Evolutionary conservation across 2,329 filamentous ascomycete species (phyloP).

Genomic region (Trichoderma asperellum): DNA sequence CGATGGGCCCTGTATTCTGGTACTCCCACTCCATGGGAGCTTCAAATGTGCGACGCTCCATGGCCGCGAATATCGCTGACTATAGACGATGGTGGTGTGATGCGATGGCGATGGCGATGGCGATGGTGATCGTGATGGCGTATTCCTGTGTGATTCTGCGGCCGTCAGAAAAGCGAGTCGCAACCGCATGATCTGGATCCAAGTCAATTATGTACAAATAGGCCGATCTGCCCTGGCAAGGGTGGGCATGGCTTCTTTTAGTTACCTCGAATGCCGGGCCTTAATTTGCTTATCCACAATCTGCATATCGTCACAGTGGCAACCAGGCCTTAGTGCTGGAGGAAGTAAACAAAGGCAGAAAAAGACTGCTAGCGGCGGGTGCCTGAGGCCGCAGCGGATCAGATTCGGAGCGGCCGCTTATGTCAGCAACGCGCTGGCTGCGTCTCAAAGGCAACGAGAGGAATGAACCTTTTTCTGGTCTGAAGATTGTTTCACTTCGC

Average conservation of each 20-base stretch:
- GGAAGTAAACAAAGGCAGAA: slow-evolving; percentile 41
- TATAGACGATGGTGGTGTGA: neutral
- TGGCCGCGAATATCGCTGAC: slow-evolving; percentile 35
- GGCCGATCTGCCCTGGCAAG: neutral
- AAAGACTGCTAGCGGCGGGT: neutral
- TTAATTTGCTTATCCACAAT: slow-evolving; percentile 16
- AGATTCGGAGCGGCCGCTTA: slow-evolving; percentile 31
- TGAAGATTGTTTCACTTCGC: slow-evolving; percentile 5
- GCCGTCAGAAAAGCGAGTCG: slow-evolving; percentile 7
- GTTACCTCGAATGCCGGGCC: neutral
- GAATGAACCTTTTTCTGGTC: slow-evolving; percentile 27
- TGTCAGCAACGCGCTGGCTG: slow-evolving; percentile 37
- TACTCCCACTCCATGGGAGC: slow-evolving; percentile 71
- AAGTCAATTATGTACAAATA: neutral
- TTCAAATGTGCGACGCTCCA: slow-evolving; percentile 62
- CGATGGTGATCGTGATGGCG: too few species aligned
- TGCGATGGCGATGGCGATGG: neutral
- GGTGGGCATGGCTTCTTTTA: slow-evolving; percentile 3
- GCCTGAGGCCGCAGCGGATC: slow-evolving; percentile 12
- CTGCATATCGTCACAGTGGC: slow-evolving; percentile 34
- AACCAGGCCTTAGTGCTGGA: slow-evolving; percentile 32
- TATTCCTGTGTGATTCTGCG: neutral
- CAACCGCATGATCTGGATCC: slow-evolving; percentile 5
- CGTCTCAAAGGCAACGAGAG: slow-evolving; percentile 19
- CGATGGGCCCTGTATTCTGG: slow-evolving; percentile 59